A percentile compares a stretch with the other conserved stretches of the same genome.
Evolutionary conservation across 2,329 filamentous ascomycete species (phyloP).

Genomic region (Lachnellula subtilissima): DNA sequence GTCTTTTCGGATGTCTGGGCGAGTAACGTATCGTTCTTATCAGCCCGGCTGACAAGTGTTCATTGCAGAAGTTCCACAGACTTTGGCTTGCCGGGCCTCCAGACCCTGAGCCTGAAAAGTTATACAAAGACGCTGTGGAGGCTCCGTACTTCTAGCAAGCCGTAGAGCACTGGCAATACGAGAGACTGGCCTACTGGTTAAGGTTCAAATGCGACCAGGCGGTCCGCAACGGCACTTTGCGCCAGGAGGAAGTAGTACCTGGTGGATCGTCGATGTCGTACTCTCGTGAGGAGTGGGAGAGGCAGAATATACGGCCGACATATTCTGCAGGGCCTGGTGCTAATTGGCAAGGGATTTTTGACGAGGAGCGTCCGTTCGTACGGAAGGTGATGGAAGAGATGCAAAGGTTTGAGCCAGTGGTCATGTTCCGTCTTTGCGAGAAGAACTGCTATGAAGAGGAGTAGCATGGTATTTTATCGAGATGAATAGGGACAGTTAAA

Average conservation of each 20-base stretch:
- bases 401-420: background rate
- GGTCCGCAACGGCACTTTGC: background rate
- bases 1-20: background rate
- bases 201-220: background rate
- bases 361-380: background rate
- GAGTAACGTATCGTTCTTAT: background rate
- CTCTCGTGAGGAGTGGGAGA: background rate
- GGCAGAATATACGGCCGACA: background rate
- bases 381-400: background rate
- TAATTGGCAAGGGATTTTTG: background rate
- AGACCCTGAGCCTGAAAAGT: background rate
- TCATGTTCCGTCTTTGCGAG: background rate
- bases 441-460: background rate
- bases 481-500: too few species aligned
- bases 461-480: too few species aligned
- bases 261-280: background rate
- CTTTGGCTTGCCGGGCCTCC: background rate
- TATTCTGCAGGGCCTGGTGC: background rate
- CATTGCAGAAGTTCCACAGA: background rate
- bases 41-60: background rate
- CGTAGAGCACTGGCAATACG: background rate
- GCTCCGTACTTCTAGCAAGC: background rate
- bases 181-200: background rate
- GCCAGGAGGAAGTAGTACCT: background rate
- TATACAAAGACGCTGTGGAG: background rate